Evolutionary conservation across 1,284 basidiomycete genomes (phyloP), one percentile per base, ranked within the genome.

Genomic region (Clitocybe nebularis): DNA sequence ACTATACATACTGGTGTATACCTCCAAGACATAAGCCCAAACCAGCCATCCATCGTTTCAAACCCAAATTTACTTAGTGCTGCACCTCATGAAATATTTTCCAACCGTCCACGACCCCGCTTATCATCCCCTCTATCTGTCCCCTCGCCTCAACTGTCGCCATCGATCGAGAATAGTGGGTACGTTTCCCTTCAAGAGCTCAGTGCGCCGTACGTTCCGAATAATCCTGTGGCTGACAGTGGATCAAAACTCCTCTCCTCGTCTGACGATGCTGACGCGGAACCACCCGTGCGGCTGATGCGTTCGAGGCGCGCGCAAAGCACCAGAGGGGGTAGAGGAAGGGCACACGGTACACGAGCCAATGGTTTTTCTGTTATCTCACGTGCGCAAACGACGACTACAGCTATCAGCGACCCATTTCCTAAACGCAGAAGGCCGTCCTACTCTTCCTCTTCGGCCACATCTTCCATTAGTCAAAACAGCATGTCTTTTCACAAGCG

Each of bases 171-270:
- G 10, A 39, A 43, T 5, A 43, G 28, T 26, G 44, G 40, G 13
- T 52, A 40, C 20, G 14, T 54, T 17, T 42, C 52, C 6, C 29
- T 52, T 7, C 48, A 46, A 13, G 48, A 52, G 14, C 50, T 54
- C 16, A 50, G 33, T 11, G 39, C 48, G 13, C 42, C 53, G 5
- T 50, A 52, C 28, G 39, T 47, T 16, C 48, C 48, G 4, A 20
- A 50, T 24, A 35, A 7, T 22, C 35, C n/a, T 34, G 32, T n/a
- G n/a, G 30, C 5, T 35, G 28, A 36, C 7, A 9, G 14, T 17
- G 46, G 45, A 4, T 3, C 41, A 4, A 24, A 22, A 14, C 22
- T 33, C 7, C n/a, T 43, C 4, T 47, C 51, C 0, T 41, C 45
- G 3, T 37, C 46, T 5, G 44, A 42, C 3, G 42, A 41, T 9